Conservation (phyloP, 2,329 filamentous ascomycete species). For the Fusarium papillatum region DNA sequence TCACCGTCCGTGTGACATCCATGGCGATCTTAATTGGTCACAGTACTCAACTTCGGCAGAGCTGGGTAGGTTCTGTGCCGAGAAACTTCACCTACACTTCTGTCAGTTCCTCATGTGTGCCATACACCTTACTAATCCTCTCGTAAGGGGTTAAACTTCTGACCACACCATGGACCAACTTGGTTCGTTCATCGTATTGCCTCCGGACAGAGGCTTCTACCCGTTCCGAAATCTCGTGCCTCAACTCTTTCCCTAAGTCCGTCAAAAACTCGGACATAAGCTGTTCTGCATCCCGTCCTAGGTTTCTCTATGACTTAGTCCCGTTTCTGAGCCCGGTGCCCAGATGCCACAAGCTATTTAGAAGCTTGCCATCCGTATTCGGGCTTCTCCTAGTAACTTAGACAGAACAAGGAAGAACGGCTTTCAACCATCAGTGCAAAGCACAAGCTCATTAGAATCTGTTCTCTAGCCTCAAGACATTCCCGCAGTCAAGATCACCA, state of each 20-base stretch:
- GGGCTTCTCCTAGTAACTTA: background rate
- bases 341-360: background rate
- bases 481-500: background rate
- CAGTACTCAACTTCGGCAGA: background rate
- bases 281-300: background rate
- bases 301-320: background rate
- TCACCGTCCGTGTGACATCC: background rate
- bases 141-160: background rate
- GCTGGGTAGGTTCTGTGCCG: background rate
- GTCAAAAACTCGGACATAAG: background rate
- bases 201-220: background rate
- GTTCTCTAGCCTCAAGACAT: background rate
- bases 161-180: background rate
- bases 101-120: too few species aligned
- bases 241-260: background rate
- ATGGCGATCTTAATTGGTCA: background rate
- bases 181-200: background rate
- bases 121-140: too few species aligned
- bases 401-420: background rate
- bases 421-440: background rate
- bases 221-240: background rate
- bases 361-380: background rate
- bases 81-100: background rate
- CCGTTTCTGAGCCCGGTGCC: background rate
- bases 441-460: background rate